Percentiles rank a stretch among this genome's conserved stretches.
phyloP scores from a whole-genome alignment of 2,329 filamentous ascomycete species.

The Exutisphaerella laricina region DNA sequence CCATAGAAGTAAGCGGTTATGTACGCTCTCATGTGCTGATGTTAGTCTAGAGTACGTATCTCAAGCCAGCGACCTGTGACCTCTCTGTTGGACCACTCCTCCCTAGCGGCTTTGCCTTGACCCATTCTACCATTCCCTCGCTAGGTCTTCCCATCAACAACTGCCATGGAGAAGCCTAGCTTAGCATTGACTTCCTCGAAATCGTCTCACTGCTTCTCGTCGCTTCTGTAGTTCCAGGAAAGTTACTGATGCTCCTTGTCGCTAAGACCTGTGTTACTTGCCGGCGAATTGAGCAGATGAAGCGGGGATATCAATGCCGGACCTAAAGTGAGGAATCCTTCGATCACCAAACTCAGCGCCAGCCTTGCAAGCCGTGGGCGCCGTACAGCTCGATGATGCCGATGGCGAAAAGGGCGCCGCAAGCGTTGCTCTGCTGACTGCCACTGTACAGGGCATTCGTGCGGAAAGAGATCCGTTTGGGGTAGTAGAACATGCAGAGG shows the following conservation, averaged over 20 bases:
- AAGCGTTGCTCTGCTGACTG: conserved; percentile 32
- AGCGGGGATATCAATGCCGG: conserved; percentile 18
- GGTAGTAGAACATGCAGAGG: conserved; percentile 40
- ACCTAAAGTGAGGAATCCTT: conserved; percentile 24
- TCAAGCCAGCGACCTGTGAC: conserved; percentile 25
- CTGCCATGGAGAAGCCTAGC: conserved; percentile 22
- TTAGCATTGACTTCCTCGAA: conserved; percentile 17
- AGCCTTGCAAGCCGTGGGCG: conserved; percentile 30
- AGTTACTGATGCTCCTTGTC: conserved; percentile 19
- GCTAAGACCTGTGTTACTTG: conserved; percentile 15
- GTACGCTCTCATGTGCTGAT: no score
- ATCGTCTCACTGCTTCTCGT: conserved; percentile 20
- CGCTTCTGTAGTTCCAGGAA: conserved; percentile 20
- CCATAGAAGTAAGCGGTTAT: no score
- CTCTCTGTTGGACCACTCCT: conserved; percentile 22
- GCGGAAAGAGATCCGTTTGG: conserved; percentile 36
- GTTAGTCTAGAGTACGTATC: conserved; percentile 26
- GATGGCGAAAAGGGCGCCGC: conserved; percentile 21
- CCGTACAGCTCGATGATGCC: conserved; percentile 28
- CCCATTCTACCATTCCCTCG: conserved; percentile 26
- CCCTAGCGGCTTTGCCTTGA: conserved; percentile 18
- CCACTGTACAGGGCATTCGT: conserved; percentile 36
- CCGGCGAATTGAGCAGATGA: conserved; percentile 21
- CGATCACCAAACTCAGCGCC: conserved; percentile 28
- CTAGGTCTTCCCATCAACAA: conserved; percentile 24